Evolutionary conservation across 2,329 filamentous ascomycete genomes (phyloP), one percentile per base, ranked within the genome.

Genomic region (Thielaviopsis punctulata): DNA sequence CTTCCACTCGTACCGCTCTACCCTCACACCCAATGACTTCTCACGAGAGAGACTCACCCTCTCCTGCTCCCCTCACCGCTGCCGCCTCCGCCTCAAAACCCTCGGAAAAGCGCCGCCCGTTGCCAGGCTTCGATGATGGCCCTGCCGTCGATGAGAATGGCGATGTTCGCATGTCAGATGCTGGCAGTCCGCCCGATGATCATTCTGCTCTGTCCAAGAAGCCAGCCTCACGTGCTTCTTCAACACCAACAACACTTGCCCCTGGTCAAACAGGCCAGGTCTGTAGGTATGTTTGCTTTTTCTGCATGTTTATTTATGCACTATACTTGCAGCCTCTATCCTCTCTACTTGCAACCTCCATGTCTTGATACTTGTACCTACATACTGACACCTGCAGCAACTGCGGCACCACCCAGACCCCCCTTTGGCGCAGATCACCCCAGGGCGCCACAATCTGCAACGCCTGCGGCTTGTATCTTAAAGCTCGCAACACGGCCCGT

Each of bases 371-470:
- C 52, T 18, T 43, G 18, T 52, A 51, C 48, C 30, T 56, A n/a
- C 12, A 22, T 23, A 24, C 36, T 49, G 15, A 22, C 15, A 45
- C 33, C 45, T 13, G 44, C 23, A 98, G 92, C 64, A 98, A 98
- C 67, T 98, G 92, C 64, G 84, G 83, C 54, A 96, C 92, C 15
- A 95, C 88, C 50, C 82, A 84, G 64, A 98, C 92, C 46, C 92
- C 92, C 22, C 69, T 98, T 36, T 98, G 92, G 92, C 80, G 92
- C 63, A 79, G 92, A 62, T 95, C 90, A 15, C 90, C 90, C 0
- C 82, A 89, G 60, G 92, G 92, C 25, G 84, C 87, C 52, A 95
- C 88, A 24, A 96, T 98, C 55, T 98, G 92, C 69, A 98, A 98
- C 67, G 92, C 92, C 5, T 98, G 92, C 62, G 92, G 92, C 43